Evolutionary conservation across 441 rosid genomes (phyloP).

Genomic region (Gossypium davidsonii): DNA sequence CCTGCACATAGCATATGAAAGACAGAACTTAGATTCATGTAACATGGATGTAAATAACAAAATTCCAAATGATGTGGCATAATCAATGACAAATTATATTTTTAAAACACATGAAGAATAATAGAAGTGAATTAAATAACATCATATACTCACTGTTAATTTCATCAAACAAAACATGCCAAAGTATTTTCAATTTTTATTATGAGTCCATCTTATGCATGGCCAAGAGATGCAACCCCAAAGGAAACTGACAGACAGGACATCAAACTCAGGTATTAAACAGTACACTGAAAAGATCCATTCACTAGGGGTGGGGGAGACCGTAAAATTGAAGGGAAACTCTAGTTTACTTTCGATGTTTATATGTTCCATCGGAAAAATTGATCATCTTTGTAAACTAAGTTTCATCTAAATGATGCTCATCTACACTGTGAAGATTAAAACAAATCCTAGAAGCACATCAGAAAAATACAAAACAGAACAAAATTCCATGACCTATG

Average conservation of each 20-base stretch:
- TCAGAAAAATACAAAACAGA: neutral
- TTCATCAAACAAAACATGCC: neutral
- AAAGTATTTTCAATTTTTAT: neutral
- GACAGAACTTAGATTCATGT: neutral
- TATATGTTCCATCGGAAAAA: neutral
- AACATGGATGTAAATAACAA: neutral
- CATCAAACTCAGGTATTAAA: neutral
- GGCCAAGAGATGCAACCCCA: neutral
- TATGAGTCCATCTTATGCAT: neutral
- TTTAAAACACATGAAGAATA: neutral
- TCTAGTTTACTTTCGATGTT: too few species aligned
- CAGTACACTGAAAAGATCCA: neutral
- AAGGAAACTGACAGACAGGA: neutral
- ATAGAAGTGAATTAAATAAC: neutral
- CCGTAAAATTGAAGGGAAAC: neutral
- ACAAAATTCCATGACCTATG: neutral
- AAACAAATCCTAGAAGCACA: neutral
- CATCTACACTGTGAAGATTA: neutral
- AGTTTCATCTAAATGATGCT: neutral
- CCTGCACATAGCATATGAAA: conserved; percentile 48
- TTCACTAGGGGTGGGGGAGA: neutral
- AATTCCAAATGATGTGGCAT: neutral
- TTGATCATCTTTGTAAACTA: neutral
- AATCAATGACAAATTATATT: conserved; percentile 8
- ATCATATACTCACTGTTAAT: neutral